Conservation (phyloP, 129 eudicot species). For the Heracleum sosnowskyi region DNA sequence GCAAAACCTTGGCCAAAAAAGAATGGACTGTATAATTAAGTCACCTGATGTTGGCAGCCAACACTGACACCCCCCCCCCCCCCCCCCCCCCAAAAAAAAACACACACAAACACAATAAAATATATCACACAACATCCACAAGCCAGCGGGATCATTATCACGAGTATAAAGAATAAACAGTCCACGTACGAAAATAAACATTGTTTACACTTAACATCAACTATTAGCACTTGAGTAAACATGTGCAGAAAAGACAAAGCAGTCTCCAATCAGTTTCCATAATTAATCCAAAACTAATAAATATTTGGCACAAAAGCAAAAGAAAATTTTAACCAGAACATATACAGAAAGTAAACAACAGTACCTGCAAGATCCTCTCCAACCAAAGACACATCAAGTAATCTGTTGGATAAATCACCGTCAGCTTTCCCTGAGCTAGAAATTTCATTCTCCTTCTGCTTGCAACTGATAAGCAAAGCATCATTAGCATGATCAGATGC, state of each 20-base stretch:
- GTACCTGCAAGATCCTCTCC: conserved; percentile 6
- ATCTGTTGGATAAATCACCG: conserved; percentile 30
- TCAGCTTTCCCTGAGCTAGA: conserved; percentile 36
- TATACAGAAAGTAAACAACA: neutral
- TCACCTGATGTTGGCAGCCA: neutral
- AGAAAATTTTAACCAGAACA: neutral
- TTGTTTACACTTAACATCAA: neutral
- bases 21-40: neutral
- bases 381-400: conserved; percentile 12
- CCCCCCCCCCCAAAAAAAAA: neutral
- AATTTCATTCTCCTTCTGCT: conserved; percentile 43
- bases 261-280: neutral
- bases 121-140: neutral
- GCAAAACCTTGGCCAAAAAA: neutral
- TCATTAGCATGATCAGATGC: conserved; percentile 25
- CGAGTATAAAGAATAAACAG: neutral
- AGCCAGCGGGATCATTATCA: neutral
- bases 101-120: neutral
- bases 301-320: neutral
- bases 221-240: neutral
- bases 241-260: neutral
- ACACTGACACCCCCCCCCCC: neutral
- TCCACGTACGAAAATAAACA: neutral
- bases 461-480: conserved; percentile 18
- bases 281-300: neutral